Percentiles rank a stretch among this genome's conserved stretches.
These are phyloP conservation scores for Trichomonas vaginalis DNA, from an alignment of 208 protist genomes.

Conservation along the genomic window DNA sequence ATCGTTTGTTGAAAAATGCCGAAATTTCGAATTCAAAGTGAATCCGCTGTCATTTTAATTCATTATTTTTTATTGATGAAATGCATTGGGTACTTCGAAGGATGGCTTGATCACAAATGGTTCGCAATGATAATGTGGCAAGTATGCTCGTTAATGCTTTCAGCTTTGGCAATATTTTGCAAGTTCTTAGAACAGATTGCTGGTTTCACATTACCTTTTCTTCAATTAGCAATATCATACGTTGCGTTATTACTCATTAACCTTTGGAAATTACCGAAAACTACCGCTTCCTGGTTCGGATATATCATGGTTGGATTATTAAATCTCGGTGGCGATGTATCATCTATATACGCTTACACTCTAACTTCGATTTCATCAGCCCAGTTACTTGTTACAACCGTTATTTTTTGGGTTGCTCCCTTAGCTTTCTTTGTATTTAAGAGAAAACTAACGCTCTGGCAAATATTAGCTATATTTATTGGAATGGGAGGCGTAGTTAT, in stretches of 20 bases:
- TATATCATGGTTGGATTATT: neutral
- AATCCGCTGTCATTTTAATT: too few species aligned
- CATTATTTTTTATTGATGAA: too few species aligned
- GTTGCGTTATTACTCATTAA: neutral
- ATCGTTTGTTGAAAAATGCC: too few species aligned
- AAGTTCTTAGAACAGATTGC: too few species aligned
- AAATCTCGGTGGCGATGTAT: neutral
- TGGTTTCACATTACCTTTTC: neutral
- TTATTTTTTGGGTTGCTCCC: constrained; percentile 12
- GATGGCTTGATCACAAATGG: neutral
- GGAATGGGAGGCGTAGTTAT: neutral
- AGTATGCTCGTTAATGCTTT: neutral
- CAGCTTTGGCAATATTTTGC: neutral
- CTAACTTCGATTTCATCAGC: neutral
- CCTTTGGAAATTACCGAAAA: neutral
- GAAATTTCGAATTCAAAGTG: too few species aligned
- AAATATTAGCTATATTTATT: neutral
- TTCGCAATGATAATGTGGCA: neutral
- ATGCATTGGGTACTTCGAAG: too few species aligned
- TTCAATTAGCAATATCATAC: neutral
- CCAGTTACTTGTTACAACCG: neutral
- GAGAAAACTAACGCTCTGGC: neutral
- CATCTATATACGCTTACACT: neutral
- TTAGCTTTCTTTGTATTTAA: neutral
- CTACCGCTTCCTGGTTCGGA: neutral